Evolutionary conservation across 345 rosid species (phyloP).

Genomic region (Odontarrhena argentea): DNA sequence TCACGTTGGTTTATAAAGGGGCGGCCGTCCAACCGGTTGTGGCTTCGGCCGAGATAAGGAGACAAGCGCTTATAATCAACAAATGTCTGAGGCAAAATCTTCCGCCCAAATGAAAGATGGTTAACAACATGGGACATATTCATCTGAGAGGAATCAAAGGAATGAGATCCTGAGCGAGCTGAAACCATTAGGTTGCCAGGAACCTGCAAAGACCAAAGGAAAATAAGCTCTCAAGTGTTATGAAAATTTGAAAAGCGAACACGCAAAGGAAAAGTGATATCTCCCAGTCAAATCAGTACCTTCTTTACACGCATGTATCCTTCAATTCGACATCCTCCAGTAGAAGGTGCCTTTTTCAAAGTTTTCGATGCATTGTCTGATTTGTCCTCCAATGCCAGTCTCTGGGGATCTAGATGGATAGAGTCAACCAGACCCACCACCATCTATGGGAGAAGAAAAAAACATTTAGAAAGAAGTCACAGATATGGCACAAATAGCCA

Average conservation of each 20-base stretch:
- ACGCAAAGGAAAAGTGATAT: constrained; percentile 17
- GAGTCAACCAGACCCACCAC: constrained; percentile 73
- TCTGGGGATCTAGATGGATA: constrained; percentile 60
- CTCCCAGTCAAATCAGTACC: constrained; percentile 44
- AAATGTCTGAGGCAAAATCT: constrained; percentile 57
- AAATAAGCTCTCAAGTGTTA: neutral
- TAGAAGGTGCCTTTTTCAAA: constrained; percentile 71
- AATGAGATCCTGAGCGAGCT: constrained; percentile 92
- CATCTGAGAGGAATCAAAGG: constrained; percentile 87
- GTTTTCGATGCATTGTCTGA: constrained; percentile 42
- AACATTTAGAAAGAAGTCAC: constrained; percentile 8
- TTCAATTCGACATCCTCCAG: constrained; percentile 98
- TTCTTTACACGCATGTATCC: constrained; percentile 96
- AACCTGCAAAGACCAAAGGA: constrained; percentile 59
- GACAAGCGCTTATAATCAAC: constrained; percentile 66
- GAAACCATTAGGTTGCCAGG: constrained; percentile 91
- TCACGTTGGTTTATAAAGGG: constrained; percentile 77
- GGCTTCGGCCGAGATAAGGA: constrained; percentile 81
- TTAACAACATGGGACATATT: constrained; percentile 93
- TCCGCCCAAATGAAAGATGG: constrained; percentile 89
- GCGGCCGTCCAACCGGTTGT: constrained; percentile 78
- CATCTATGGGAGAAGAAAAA: constrained; percentile 52
- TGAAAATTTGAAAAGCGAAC: neutral
- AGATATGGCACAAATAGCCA: constrained; percentile 4
- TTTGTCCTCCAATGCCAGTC: constrained; percentile 57